Evolutionary conservation across 2,329 filamentous ascomycete genomes (phyloP).

Genomic region (Venturia nashicola): DNA sequence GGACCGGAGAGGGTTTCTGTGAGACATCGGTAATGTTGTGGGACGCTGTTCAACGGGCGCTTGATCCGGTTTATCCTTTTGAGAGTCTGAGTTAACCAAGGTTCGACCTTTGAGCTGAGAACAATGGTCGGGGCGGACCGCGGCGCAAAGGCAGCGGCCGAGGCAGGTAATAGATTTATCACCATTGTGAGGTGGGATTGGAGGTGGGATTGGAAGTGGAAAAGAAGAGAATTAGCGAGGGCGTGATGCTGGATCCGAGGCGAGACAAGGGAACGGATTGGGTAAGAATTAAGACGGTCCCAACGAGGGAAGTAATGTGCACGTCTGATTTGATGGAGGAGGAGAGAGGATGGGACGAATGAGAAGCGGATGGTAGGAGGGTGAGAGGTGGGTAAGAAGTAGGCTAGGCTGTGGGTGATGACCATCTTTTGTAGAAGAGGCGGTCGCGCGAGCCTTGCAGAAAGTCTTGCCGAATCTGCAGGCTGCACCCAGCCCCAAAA

Average conservation of each 20-base stretch:
- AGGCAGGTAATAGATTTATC: slow-evolving; percentile 84
- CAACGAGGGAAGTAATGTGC: slow-evolving; percentile 22
- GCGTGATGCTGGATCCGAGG: neutral
- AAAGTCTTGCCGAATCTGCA: slow-evolving; percentile 2
- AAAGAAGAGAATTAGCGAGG: slow-evolving; percentile 7
- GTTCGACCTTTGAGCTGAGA: slow-evolving; percentile 79
- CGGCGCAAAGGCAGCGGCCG: slow-evolving; percentile 90
- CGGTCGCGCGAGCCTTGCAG: neutral
- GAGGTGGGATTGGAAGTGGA: neutral
- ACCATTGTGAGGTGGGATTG: slow-evolving; percentile 51
- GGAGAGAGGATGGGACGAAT: slow-evolving; percentile 27
- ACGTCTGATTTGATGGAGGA: slow-evolving; percentile 24
- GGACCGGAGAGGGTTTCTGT: slow-evolving; percentile 84
- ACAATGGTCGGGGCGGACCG: slow-evolving; percentile 91
- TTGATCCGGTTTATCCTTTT: slow-evolving; percentile 96
- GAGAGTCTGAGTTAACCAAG: slow-evolving; percentile 91
- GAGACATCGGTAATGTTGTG: slow-evolving; percentile 89
- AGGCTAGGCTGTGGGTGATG: slow-evolving; percentile 1
- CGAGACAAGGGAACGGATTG: slow-evolving; percentile 7
- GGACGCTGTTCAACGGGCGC: slow-evolving; percentile 90
- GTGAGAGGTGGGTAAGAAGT: slow-evolving; percentile 27
- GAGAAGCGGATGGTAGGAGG: slow-evolving; percentile 30
- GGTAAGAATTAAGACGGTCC: slow-evolving; percentile 16
- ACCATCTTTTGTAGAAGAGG: slow-evolving; percentile 8
- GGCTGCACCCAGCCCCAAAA: slow-evolving; percentile 5